These are phyloP conservation scores for Panicum miliaceum DNA, from an alignment of 176 grass and related monocot species.

Conservation along the genomic window DNA sequence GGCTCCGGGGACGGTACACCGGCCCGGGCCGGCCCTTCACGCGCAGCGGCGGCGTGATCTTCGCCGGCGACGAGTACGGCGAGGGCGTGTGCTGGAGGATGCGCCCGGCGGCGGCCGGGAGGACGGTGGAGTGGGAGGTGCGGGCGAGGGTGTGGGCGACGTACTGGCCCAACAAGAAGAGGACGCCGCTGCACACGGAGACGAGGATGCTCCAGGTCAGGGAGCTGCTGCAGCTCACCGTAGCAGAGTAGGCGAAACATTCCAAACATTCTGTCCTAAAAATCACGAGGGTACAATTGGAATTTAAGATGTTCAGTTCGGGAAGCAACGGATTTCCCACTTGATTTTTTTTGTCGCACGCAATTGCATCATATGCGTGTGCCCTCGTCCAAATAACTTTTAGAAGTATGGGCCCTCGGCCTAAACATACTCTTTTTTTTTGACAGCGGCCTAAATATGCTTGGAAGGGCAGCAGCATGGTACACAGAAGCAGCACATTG, in stretches of 20 bases:
- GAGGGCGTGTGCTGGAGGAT: slow-evolving; percentile 79
- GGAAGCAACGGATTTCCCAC: too few relatives aligned
- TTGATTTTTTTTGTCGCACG: too few relatives aligned
- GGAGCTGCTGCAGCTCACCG: slow-evolving; percentile 52
- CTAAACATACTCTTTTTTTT: too few relatives aligned
- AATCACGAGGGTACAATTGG: too few relatives aligned
- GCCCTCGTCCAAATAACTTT: too few relatives aligned
- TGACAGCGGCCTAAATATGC: too few relatives aligned
- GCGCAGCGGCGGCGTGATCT: slow-evolving; percentile 68
- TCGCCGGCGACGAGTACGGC: slow-evolving; percentile 76
- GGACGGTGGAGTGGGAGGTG: slow-evolving; percentile 84
- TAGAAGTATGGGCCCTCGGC: too few relatives aligned
- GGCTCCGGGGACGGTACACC: slow-evolving; percentile 69
- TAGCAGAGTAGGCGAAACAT: slow-evolving; percentile 32
- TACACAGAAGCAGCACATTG: too few relatives aligned
- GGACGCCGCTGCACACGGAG: slow-evolving; percentile 56
- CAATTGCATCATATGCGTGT: too few relatives aligned
- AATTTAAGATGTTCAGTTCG: too few relatives aligned
- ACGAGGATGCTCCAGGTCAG: slow-evolving; percentile 73
- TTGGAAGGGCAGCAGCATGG: too few relatives aligned
- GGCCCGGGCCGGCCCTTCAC: slow-evolving; percentile 61
- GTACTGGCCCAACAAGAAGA: slow-evolving; percentile 81
- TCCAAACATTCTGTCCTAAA: too few relatives aligned
- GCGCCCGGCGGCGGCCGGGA: slow-evolving; percentile 42
- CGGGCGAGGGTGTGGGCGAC: slow-evolving; percentile 80